Base-by-base conservation (phyloP, 1,284 basidiomycete genomes). In the Coniferiporia weirii region DNA sequence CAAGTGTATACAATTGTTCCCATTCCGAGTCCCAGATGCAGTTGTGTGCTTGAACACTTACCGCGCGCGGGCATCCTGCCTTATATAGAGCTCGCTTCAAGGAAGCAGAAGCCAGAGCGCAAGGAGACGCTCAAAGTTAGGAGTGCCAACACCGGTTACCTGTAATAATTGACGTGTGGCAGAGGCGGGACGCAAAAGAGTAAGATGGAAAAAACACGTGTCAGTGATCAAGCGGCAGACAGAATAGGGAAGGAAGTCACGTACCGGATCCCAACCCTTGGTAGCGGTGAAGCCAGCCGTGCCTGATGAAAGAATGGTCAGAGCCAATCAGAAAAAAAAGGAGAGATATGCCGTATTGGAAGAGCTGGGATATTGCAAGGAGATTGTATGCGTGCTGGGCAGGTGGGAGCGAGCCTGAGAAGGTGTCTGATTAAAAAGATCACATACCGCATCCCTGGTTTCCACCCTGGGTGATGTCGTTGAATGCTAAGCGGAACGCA, bases 381-480 rank as follows among this genome's bases (percentile, higher is more conserved):
- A n/a, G n/a, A n/a, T n/a, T n/a, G n/a, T n/a, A n/a, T 27, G 27
- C 27, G 27, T 5, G 27, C 27, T 5, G 27, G n/a, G n/a, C n/a
- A n/a, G n/a, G 27, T 27, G 27, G 27, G 27, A 27, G 27, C 2
- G 27, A 27, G 27, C 27, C 27, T 27, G 27, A 27, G 35, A 38
- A 22, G 32, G 22, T 12, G 13, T 13, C 59, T 77, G 47, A 56
- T n/a, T 61, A 13, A 34, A 40, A 52, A 60, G n/a, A 35, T 12
- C 59, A 54, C 59, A 34, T 57, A 63, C 63, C 62, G 53, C 67
- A 71, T 32, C 73, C 73, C 46, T 67, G 67, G 60, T 71, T 75
- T 34, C 63, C 63, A 9, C 72, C 72, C 7, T 52, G 50, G n/a
- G 63, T 67, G 57, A 75, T 72, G 58, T 75, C 74, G 54, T 73